Evolutionary conservation across 2,329 filamentous ascomycete genomes (phyloP).

Genomic region (Fragosphaeria purpurea): DNA sequence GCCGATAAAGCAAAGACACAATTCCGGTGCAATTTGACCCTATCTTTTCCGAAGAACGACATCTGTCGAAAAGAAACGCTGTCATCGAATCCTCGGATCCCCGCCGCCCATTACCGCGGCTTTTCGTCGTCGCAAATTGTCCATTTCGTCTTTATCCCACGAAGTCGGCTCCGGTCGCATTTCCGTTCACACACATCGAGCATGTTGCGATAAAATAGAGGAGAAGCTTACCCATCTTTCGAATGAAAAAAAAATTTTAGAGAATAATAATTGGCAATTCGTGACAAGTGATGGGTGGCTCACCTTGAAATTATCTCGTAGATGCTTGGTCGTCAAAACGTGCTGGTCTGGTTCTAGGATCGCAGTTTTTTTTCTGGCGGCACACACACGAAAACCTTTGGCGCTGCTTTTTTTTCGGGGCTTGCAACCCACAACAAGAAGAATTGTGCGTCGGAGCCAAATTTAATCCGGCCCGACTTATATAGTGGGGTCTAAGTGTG

Average conservation of each 20-base stretch:
- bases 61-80: too few relatives aligned
- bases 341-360: constrained; percentile 7
- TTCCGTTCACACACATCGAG: background rate
- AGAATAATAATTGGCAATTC: background rate
- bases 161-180: background rate
- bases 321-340: constrained; percentile 13
- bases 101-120: too few relatives aligned
- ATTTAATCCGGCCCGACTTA: constrained; percentile 5
- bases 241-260: background rate
- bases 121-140: too few relatives aligned
- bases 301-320: constrained; percentile 16
- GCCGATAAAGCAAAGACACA: too few relatives aligned
- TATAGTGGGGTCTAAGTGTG: too few relatives aligned
- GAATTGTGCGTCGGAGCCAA: constrained; percentile 13
- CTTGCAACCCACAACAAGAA: constrained; percentile 3
- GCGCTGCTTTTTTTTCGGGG: constrained; percentile 6
- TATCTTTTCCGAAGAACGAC: too few relatives aligned
- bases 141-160: background rate
- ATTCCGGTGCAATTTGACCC: too few relatives aligned
- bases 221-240: constrained; percentile 51
- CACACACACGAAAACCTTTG: constrained; percentile 5
- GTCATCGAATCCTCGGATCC: too few relatives aligned
- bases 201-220: constrained; percentile 13
- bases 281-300: background rate
- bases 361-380: constrained; percentile 9